phyloP scores from a whole-genome alignment of 768 basidiomycete species.

The Trametes villosa region DNA sequence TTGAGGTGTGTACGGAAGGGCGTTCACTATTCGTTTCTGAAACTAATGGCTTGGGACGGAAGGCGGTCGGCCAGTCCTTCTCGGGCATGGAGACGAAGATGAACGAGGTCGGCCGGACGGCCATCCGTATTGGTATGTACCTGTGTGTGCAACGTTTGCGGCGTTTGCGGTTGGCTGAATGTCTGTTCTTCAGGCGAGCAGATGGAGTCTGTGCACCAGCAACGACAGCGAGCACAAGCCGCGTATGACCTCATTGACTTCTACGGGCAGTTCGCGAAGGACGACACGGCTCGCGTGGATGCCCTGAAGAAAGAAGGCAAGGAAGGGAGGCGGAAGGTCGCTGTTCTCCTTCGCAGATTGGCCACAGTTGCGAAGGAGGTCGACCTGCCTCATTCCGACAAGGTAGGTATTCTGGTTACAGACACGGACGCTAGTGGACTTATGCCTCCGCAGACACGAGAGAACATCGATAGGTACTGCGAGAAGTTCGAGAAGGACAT shows the following conservation, averaged over 20 bases:
- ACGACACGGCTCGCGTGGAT: constrained; percentile 76
- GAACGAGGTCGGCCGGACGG: constrained; percentile 91
- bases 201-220: constrained; percentile 90
- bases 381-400: constrained; percentile 81
- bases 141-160: not conserved
- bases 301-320: constrained; percentile 84
- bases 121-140: constrained; percentile 84
- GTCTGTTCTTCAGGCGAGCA: constrained; percentile 72
- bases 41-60: constrained; percentile 1
- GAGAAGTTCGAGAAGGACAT: constrained; percentile 99
- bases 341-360: constrained; percentile 82
- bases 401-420: constrained; percentile 46
- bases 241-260: constrained; percentile 93
- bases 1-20: constrained; percentile 67
- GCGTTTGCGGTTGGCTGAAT: not conserved
- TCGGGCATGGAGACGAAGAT: constrained; percentile 88
- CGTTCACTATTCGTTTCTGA: not conserved
- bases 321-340: constrained; percentile 87
- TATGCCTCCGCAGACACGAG: constrained; percentile 64
- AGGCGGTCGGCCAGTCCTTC: constrained; percentile 91
- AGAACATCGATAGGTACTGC: constrained; percentile 94
- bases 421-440: too few relatives aligned
- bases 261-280: constrained; percentile 89
- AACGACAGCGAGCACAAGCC: constrained; percentile 90
- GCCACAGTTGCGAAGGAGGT: constrained; percentile 92